Base-by-base conservation (phyloP, 2,329 filamentous ascomycete genomes). In the Hortaea sp. region DNA sequence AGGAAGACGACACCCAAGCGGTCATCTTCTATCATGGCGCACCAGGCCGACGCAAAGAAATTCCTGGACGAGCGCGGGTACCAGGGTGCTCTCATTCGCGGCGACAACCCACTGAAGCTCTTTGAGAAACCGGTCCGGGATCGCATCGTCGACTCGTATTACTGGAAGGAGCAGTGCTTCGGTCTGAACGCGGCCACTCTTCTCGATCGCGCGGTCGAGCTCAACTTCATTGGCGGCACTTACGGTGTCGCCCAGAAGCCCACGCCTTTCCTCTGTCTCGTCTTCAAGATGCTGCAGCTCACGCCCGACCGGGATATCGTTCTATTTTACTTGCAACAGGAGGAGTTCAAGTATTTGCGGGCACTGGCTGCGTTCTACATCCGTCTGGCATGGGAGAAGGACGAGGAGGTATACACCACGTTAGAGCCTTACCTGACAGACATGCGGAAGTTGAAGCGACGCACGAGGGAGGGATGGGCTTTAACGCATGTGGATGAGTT, bases 151-250 rank as follows among this genome's bases (percentile, higher is more conserved):
- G 88, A 95, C 62, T 87, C 82, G 44, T 94, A 95, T 70, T 98
- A 95, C 72, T 98, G 88, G 85, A 95, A 95, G 68, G 92, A 97
- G 69, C 89, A 95, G 70, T 95, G 92, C 66, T 98, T 97, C 68
- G 92, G 85, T 38, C 76, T 98, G 54, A 98, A 97, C 70, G 77
- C 78, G 3, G 81, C 81, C 1, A 83, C 79, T 0, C 66, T 98
- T 5, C 84, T 95, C 58, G 87, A 95, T 69, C 86, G 92, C 53
- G 89, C 94, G 0, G 85, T 88, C 28, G 84, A 90, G 57, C 77
- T 98, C 41, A 76, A 72, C 42, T 92, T 84, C 66, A 78, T 98
- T 47, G 92, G 89, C 52, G 92, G 92, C 55, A 94, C 88, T 5
- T 88, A 88, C 60, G 88, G 89, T 44, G 77, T 80, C 12, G 77